These are phyloP conservation scores for Talaromyces islandicus DNA, from an alignment of 2,329 filamentous ascomycete genomes.

Conservation along the genomic window DNA sequence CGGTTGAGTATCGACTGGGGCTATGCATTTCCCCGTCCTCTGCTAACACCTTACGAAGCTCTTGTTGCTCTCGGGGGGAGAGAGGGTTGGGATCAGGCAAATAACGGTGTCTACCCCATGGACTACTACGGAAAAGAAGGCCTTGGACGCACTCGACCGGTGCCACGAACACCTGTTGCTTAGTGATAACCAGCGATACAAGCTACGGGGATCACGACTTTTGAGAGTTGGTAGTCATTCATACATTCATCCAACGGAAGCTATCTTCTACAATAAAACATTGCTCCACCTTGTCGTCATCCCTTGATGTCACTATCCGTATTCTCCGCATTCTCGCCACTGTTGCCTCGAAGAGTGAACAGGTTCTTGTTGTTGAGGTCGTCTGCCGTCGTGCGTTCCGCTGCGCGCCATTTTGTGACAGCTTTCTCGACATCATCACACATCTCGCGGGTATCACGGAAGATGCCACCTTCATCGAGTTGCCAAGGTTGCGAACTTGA, in stretches of 20 bases:
- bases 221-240: neutral
- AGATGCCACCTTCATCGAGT: conserved; percentile 76
- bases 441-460: conserved; percentile 84
- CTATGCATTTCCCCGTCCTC: conserved; percentile 82
- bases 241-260: neutral
- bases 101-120: conserved; percentile 79
- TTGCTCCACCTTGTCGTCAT: conserved; percentile 11
- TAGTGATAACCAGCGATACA: neutral
- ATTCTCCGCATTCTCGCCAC: conserved; percentile 33
- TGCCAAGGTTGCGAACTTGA: conserved; percentile 53
- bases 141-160: conserved; percentile 66
- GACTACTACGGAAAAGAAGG: conserved; percentile 95
- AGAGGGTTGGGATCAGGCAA: conserved; percentile 63
- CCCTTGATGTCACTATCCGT: conserved; percentile 28
- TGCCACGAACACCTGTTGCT: neutral
- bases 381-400: conserved; percentile 46
- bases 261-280: neutral
- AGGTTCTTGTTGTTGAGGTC: conserved; percentile 32
- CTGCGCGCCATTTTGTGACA: conserved; percentile 68
- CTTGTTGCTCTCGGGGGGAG: conserved; percentile 77
- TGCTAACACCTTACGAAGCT: conserved; percentile 93
- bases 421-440: conserved; percentile 78
- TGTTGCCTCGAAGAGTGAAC: conserved; percentile 30
- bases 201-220: neutral
- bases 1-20: conserved; percentile 97